Percentiles rank a stretch among this genome's conserved stretches.
Evolutionary conservation across 805 yeast species (phyloP).

Genomic region (Suhomyces xylopsoci): DNA sequence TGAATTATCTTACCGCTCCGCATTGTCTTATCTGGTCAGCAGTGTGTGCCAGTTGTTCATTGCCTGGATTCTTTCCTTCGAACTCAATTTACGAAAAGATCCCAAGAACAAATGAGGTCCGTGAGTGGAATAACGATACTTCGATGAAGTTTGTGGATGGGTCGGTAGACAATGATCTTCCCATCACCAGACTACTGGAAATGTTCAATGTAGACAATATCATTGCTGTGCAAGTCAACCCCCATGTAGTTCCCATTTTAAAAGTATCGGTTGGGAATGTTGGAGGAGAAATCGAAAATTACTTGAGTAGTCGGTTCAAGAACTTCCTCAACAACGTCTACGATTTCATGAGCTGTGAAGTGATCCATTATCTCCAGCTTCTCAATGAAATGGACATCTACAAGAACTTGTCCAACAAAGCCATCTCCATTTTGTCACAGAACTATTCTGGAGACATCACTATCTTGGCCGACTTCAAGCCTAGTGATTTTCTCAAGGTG

Average conservation of each 20-base stretch:
- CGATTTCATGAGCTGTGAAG: slow-evolving; percentile 62
- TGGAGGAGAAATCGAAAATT: slow-evolving; percentile 67
- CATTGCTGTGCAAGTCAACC: slow-evolving; percentile 96
- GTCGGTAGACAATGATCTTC: slow-evolving; percentile 90
- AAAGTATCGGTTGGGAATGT: slow-evolving; percentile 63
- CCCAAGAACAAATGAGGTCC: slow-evolving; percentile 63
- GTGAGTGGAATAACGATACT: slow-evolving; percentile 77
- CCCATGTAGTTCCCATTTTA: slow-evolving; percentile 89
- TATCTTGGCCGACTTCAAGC: slow-evolving; percentile 72
- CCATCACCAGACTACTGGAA: slow-evolving; percentile 84
- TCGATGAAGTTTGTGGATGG: slow-evolving; percentile 90
- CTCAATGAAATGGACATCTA: slow-evolving; percentile 74
- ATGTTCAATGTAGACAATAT: slow-evolving; percentile 98
- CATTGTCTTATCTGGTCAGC: slow-evolving; percentile 84
- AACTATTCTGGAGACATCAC: slow-evolving; percentile 93
- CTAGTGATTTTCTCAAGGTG: slow-evolving; percentile 57
- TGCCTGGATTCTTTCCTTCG: slow-evolving; percentile 89
- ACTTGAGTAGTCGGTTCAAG: slow-evolving; percentile 53
- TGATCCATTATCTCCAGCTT: slow-evolving; percentile 73
- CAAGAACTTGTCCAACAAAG: slow-evolving; percentile 66
- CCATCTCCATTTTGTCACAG: slow-evolving; percentile 76
- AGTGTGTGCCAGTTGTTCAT: slow-evolving; percentile 89
- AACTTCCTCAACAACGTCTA: slow-evolving; percentile 51
- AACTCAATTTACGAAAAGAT: slow-evolving; percentile 82
- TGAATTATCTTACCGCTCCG: slow-evolving; percentile 79